phyloP scores from a whole-genome alignment of 2,329 filamentous ascomycete species.

The Beauveria bassiana region DNA sequence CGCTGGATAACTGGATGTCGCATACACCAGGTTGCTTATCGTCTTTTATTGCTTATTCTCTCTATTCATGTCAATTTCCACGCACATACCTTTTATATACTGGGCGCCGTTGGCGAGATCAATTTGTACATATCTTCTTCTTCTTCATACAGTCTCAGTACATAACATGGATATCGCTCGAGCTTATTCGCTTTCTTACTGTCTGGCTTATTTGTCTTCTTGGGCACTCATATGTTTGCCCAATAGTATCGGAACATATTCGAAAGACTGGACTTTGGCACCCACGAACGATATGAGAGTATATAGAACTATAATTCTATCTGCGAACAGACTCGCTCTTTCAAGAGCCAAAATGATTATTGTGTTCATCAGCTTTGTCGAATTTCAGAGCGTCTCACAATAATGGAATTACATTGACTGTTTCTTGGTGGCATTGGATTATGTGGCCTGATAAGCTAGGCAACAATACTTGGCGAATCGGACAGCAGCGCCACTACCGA shows the following conservation, averaged over 20 bases:
- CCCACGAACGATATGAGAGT: neutral
- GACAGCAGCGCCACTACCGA: neutral
- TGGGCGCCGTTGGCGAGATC: neutral
- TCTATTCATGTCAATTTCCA: conserved; percentile 2
- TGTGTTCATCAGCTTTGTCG: neutral
- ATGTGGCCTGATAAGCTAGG: conserved; percentile 1
- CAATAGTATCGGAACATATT: conserved; percentile 21
- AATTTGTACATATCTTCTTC: conserved; percentile 9
- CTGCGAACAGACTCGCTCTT: neutral
- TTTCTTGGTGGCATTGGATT: neutral
- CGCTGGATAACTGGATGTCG: conserved; percentile 5
- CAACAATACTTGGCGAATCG: neutral
- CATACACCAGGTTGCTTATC: conserved; percentile 3
- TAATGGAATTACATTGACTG: neutral
- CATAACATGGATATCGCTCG: neutral
- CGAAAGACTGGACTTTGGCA: conserved; percentile 12
- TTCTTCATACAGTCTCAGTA: neutral
- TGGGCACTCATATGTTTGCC: conserved; percentile 26
- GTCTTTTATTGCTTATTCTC: conserved; percentile 3
- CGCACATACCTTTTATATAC: conserved; percentile 17
- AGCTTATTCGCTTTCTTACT: neutral
- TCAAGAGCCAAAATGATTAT: neutral
- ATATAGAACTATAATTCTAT: neutral
- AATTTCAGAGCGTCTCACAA: neutral
- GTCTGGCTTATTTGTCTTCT: conserved; percentile 13